Conservation (phyloP, 495 filamentous ascomycete species). For the Podospora tetraspora region DNA sequence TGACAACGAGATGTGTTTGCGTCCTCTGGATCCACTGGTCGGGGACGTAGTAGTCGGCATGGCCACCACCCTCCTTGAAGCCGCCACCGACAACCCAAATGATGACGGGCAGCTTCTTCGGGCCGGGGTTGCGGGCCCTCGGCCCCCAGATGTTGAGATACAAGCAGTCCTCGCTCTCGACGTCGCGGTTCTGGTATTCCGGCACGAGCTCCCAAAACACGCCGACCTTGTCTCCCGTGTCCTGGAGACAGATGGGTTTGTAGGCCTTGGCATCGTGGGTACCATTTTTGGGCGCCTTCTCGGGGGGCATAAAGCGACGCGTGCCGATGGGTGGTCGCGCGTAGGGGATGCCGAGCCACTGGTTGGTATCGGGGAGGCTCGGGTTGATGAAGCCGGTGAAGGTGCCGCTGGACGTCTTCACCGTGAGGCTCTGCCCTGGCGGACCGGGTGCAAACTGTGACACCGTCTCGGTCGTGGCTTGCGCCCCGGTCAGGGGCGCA, state of each 20-base stretch:
- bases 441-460: neutral
- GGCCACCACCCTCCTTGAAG: constrained; percentile 11
- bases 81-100: constrained; percentile 24
- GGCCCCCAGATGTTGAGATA: constrained; percentile 36
- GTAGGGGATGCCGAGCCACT: constrained; percentile 38
- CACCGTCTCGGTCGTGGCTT: neutral
- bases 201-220: constrained; percentile 18
- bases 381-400: constrained; percentile 35
- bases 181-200: constrained; percentile 13
- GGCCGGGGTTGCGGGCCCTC: constrained; percentile 23
- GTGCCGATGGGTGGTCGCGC: constrained; percentile 28
- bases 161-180: constrained; percentile 35
- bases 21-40: constrained; percentile 32
- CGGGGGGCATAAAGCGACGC: constrained; percentile 29
- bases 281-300: constrained; percentile 17
- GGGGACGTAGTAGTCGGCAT: constrained; percentile 27
- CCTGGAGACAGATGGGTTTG: constrained; percentile 20
- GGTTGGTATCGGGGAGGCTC: constrained; percentile 27
- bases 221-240: constrained; percentile 14
- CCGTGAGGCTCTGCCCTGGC: constrained; percentile 1
- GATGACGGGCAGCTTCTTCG: constrained; percentile 29
- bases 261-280: constrained; percentile 25
- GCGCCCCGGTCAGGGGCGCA: neutral
- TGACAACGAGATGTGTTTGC: constrained; percentile 32
- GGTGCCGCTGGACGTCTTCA: constrained; percentile 33